A percentile compares a stretch with the other conserved stretches of the same genome.
phyloP scores from a whole-genome alignment of 2,329 filamentous ascomycete genomes.

The Trichoderma sp. region DNA sequence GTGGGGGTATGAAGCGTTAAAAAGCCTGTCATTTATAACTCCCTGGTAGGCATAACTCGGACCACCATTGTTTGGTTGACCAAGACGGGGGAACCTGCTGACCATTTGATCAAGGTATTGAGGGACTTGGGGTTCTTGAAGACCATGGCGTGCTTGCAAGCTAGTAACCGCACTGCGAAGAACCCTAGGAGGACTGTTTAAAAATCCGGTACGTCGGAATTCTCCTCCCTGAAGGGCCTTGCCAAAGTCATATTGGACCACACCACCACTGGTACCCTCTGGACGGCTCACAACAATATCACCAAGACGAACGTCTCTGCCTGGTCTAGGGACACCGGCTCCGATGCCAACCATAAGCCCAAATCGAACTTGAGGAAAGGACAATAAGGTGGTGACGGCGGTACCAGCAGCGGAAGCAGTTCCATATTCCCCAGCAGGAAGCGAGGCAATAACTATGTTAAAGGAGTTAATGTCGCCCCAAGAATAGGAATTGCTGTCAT shows the following conservation, averaged over 20 bases:
- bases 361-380: conserved; percentile 19
- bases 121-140: not conserved
- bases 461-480: conserved; percentile 28
- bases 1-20: not conserved
- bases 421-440: conserved; percentile 24
- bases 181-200: conserved; percentile 18
- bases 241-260: conserved; percentile 26
- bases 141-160: not conserved
- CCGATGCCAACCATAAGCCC: not conserved
- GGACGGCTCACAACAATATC: conserved; percentile 28
- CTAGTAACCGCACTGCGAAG: not conserved
- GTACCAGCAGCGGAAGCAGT: conserved; percentile 20
- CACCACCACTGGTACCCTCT: conserved; percentile 20
- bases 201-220: conserved; percentile 18
- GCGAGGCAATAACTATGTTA: conserved; percentile 28
- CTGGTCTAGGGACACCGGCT: conserved; percentile 17
- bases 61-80: not conserved
- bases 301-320: conserved; percentile 28
- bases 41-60: not conserved
- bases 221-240: conserved; percentile 15
- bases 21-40: not conserved
- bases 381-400: conserved; percentile 17
- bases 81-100: not conserved
- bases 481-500: conserved; percentile 28
- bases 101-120: not conserved